Percentiles rank a stretch among this genome's conserved stretches.
Evolutionary conservation across 2,329 filamentous ascomycete genomes (phyloP).

Genomic region (Fusarium buxicola): DNA sequence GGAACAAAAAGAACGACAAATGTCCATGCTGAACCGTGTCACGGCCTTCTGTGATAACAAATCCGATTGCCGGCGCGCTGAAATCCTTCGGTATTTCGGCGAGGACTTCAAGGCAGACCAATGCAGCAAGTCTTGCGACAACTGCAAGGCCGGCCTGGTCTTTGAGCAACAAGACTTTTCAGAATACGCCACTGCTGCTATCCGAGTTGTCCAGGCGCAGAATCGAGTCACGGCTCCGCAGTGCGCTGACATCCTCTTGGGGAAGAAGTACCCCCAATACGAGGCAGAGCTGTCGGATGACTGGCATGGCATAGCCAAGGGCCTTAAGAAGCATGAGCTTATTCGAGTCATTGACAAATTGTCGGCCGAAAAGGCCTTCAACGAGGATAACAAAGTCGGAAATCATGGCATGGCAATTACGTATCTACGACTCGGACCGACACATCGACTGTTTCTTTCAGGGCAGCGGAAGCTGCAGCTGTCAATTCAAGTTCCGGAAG

Average conservation of each 20-base stretch:
- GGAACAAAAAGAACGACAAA: constrained; percentile 86
- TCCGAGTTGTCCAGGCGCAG: constrained; percentile 74
- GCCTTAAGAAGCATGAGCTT: constrained; percentile 78
- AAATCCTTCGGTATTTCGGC: constrained; percentile 94
- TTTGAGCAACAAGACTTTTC: constrained; percentile 85
- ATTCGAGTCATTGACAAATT: constrained; percentile 87
- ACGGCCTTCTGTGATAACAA: constrained; percentile 90
- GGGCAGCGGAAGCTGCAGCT: constrained; percentile 60
- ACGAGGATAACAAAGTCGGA: constrained; percentile 70
- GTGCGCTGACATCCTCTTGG: constrained; percentile 86
- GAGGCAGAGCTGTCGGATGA: constrained; percentile 65
- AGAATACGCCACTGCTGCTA: constrained; percentile 75
- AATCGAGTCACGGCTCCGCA: constrained; percentile 77
- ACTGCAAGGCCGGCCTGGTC: constrained; percentile 78
- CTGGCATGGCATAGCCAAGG: constrained; percentile 75
- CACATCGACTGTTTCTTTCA: constrained; percentile 57
- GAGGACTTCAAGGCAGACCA: constrained; percentile 80
- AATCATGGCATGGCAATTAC: constrained; percentile 75
- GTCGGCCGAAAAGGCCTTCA: constrained; percentile 77
- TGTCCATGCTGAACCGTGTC: constrained; percentile 86
- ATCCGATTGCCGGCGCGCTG: constrained; percentile 85
- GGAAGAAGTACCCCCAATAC: constrained; percentile 71
- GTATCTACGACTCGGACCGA: constrained; percentile 70
- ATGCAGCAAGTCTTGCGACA: constrained; percentile 86
- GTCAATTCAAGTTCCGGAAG: constrained; percentile 54